These are phyloP conservation scores for Chaetomium cochliodes DNA, from an alignment of 495 filamentous ascomycete genomes.

Conservation along the genomic window DNA sequence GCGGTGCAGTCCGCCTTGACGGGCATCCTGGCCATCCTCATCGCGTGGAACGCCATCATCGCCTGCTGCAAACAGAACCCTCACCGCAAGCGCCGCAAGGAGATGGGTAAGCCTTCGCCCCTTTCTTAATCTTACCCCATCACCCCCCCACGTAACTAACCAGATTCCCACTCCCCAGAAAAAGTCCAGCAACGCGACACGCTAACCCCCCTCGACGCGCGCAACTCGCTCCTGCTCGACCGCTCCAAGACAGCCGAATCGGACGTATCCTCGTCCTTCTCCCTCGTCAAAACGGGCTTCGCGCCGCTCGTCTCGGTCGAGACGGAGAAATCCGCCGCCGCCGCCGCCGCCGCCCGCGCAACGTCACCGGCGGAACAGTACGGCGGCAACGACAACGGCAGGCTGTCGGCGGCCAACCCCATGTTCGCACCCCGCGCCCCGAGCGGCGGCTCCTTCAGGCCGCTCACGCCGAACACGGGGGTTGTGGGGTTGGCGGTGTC, in stretches of 20 bases:
- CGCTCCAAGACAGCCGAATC: conserved; percentile 32
- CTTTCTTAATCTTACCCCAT: background rate
- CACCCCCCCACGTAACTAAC: conserved; percentile 21
- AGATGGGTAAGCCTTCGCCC: conserved; percentile 61
- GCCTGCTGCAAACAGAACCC: conserved; percentile 83
- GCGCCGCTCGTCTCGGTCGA: conserved; percentile 18
- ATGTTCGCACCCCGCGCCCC: conserved; percentile 18
- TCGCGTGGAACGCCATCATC: conserved; percentile 84
- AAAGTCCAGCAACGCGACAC: conserved; percentile 81
- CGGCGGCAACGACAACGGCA: background rate
- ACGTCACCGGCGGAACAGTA: conserved; percentile 30
- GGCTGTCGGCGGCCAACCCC: conserved; percentile 13
- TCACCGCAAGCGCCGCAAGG: conserved; percentile 78
- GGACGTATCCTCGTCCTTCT: conserved; percentile 32
- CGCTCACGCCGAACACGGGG: conserved; percentile 34
- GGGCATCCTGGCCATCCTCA: conserved; percentile 79
- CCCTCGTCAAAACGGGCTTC: conserved; percentile 33
- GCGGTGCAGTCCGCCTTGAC: conserved; percentile 85
- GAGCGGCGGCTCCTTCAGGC: conserved; percentile 28
- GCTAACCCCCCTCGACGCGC: conserved; percentile 84
- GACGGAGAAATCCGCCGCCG: conserved; percentile 22
- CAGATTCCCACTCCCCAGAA: conserved; percentile 50
- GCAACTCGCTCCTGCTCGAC: conserved; percentile 80
- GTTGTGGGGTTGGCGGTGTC: conserved; percentile 11
- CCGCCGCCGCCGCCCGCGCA: conserved; percentile 5